Base-by-base conservation (phyloP, 2,329 filamentous ascomycete species). In the Aspergillus bombycis region DNA sequence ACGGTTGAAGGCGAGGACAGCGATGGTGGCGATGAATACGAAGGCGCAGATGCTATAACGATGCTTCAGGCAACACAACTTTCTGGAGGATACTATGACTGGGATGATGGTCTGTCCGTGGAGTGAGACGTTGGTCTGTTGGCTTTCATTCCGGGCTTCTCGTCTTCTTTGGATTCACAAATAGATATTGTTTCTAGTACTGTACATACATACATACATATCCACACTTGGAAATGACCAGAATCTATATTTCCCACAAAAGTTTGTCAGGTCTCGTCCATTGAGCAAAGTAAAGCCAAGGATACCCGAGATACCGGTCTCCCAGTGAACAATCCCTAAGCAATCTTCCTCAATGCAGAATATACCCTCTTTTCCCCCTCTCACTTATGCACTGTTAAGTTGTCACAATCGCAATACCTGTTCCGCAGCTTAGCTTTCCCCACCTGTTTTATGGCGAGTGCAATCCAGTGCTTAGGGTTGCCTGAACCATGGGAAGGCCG, bases 31-130 rank as follows among this genome's bases (percentile, higher is more conserved):
- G 64, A 66, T 30, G 73, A 75, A 34, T 74, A 71, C 61, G 74
- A 76, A 56, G 73, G 71, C 1, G 69, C 70, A 16, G 73, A 76
- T 9, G 72, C 67, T 0, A 72, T 74, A 59, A 70, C 70, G 12
- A 65, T 77, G 60, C 32, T 70, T 45, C 68, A 67, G 45, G 66
- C 64, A 34, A 62, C 62, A 26, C 58, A 55, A 38, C 62, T 62
- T 10, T 59, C 62, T 1, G 68, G 54, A 8, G 67, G 62, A 41
- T 70, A 67, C 52, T 67, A 66, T 56, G 69, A 71, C 50, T 64
- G 66, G 30, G 67, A 72, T 41, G 72, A 75, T 62, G 60, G 60
- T 28, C 56, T 64, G 46, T 72, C 68, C n/a, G 67, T 75, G 46
- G 68, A 74, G 62, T 74, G 60, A 70, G 46, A 45, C 7, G 4